Base-by-base conservation (phyloP, 108 stramenopile species). In the Craspedostauros australis region DNA sequence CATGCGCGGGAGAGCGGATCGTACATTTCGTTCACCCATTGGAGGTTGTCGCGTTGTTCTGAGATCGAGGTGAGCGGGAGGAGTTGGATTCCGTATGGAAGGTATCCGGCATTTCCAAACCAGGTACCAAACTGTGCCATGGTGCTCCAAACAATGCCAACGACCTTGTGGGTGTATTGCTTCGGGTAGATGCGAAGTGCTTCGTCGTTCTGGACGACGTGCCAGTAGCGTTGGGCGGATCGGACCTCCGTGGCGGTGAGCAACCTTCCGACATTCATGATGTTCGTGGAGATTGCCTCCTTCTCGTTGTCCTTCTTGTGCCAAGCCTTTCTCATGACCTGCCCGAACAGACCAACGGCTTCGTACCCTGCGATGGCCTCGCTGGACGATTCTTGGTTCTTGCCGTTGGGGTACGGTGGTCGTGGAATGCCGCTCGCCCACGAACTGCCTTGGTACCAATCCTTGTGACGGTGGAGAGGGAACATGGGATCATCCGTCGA, bases 351-450 rank as follows among this genome's bases (percentile, higher is more conserved):
- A 27, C 93, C 92, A 29, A 96, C 79, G 20, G 74, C 84, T 56
- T 97, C 95, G 49, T 94, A 96, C 1, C 91, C 85, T 19, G 92
- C 90, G 60, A 97, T 91, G 15, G 96, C 92, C 50, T 97, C 96
- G 19, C 84, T 84, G 19, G 76, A 79, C 16, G 91, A 93, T 57
- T 96, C 96, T 70, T 97, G 95, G 46, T 97, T 95, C 19, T 91
- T 73, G 7, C 96, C 96, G 70, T 95, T 93, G 31, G 80, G 74
- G 50, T 83, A 92, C 2, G 82, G 75, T 16, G 87, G 68, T 27
- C 60, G 50, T 6, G 84, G 78, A 40, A 93, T 78, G 38, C 96
- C 96, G 34, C 79, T 76, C 6, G 96, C 96, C 96, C 96, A 96
- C 18, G 80, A 84, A 31, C 66, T 74, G 5, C 94, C 94, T 40